Evolutionary conservation across 768 basidiomycete genomes (phyloP).

Genomic region (Mycena kentingensis): DNA sequence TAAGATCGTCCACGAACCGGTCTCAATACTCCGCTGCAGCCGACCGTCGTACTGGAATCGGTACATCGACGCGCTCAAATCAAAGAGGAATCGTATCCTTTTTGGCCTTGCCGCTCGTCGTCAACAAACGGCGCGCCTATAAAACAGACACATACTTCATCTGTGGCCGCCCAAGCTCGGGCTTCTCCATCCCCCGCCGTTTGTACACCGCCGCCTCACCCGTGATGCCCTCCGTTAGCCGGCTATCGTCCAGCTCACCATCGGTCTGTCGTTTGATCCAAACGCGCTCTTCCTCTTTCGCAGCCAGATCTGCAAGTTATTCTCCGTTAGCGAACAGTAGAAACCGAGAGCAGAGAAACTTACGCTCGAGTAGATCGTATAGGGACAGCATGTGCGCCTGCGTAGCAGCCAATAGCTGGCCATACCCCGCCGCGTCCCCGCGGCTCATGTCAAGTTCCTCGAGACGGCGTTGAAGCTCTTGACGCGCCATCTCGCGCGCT

Average conservation of each 20-base stretch:
- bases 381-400: slow-evolving; percentile 62
- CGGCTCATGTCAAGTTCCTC: slow-evolving; percentile 65
- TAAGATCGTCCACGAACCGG: slow-evolving; percentile 41
- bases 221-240: slow-evolving; percentile 66
- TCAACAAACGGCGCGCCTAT: no score
- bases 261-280: slow-evolving; percentile 75
- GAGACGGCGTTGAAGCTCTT: slow-evolving; percentile 60
- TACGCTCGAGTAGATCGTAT: slow-evolving; percentile 64
- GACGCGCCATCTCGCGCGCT: slow-evolving; percentile 66
- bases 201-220: slow-evolving; percentile 74
- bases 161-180: slow-evolving; percentile 66
- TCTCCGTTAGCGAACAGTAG: neutral
- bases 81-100: slow-evolving; percentile 68
- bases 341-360: slow-evolving; percentile 25
- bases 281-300: slow-evolving; percentile 68
- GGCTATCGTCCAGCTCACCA: slow-evolving; percentile 67
- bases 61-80: slow-evolving; percentile 74
- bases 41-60: slow-evolving; percentile 76
- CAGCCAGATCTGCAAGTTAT: slow-evolving; percentile 52
- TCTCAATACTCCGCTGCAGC: slow-evolving; percentile 62
- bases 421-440: slow-evolving; percentile 59
- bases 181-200: slow-evolving; percentile 68
- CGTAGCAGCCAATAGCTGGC: slow-evolving; percentile 51
- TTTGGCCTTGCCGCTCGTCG: no score
- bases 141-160: slow-evolving; percentile 49